These are phyloP conservation scores for Nannizziopsis barbatae DNA, from an alignment of 2,329 filamentous ascomycete species.

Conservation along the genomic window DNA sequence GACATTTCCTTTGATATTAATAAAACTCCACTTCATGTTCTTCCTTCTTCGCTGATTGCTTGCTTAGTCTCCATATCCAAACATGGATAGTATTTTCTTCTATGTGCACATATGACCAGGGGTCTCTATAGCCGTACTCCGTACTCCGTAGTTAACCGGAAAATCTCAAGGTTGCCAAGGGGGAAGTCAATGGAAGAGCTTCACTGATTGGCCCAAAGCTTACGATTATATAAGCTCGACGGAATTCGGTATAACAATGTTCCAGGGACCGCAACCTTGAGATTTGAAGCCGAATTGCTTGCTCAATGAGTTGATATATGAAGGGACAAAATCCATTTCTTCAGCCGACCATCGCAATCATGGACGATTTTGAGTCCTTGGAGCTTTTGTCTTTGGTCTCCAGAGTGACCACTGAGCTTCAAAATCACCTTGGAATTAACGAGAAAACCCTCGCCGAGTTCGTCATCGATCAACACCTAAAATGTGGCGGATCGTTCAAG, in stretches of 20 bases:
- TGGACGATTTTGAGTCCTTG: conserved; percentile 86
- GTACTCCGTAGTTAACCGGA: too few species aligned
- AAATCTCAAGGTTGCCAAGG: too few species aligned
- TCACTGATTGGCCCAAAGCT: neutral
- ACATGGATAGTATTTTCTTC: too few species aligned
- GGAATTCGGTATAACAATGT: conserved; percentile 27
- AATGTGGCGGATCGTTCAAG: conserved; percentile 52
- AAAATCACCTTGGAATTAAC: conserved; percentile 82
- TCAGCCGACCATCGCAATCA: conserved; percentile 29
- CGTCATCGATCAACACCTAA: conserved; percentile 76
- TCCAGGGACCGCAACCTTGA: conserved; percentile 18
- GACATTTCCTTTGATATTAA: too few species aligned
- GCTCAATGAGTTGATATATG: neutral
- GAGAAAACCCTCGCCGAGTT: conserved; percentile 97
- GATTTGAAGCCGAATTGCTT: neutral
- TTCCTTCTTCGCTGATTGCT: too few species aligned
- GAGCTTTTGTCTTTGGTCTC: conserved; percentile 90
- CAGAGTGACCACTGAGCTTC: conserved; percentile 84
- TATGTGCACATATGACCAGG: too few species aligned
- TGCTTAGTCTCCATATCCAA: too few species aligned
- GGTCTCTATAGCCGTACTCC: too few species aligned
- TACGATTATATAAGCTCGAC: neutral
- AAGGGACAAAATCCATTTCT: too few species aligned
- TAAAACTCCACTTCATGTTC: too few species aligned
- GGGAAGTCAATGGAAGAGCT: too few species aligned